phyloP scores from a whole-genome alignment of 306 rosid genomes.

The Castanea crenata region DNA sequence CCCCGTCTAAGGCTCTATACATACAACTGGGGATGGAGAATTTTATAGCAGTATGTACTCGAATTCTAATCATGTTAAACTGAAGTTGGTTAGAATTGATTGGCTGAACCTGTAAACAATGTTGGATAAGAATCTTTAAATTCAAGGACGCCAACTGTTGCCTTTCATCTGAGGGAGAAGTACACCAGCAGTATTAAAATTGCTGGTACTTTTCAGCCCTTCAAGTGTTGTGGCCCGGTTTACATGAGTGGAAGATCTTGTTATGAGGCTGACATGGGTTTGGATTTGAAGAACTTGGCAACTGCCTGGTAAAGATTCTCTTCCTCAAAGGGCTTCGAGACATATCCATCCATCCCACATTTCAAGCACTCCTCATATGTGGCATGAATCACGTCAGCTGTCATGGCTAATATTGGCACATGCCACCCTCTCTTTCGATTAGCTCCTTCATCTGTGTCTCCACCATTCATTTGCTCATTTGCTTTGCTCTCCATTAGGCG shows the following conservation, averaged over 20 bases:
- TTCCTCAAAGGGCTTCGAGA: conserved; percentile 95
- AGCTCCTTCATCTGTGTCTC: conserved; percentile 30
- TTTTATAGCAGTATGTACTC: conserved; percentile 38
- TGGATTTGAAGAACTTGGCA: conserved; percentile 67
- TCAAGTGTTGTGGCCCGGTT: background rate
- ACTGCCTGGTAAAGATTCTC: conserved; percentile 90
- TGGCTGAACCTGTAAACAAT: conserved; percentile 18
- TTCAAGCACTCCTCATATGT: conserved; percentile 79
- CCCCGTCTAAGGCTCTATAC: conserved; percentile 49
- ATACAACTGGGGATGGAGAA: conserved; percentile 36
- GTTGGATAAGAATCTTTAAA: conserved; percentile 13
- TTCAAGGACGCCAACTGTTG: conserved; percentile 8
- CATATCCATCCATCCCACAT: conserved; percentile 96
- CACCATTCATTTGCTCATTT: conserved; percentile 47
- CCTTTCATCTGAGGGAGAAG: conserved; percentile 13
- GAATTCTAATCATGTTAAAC: conserved; percentile 40
- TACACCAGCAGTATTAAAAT: conserved; percentile 29
- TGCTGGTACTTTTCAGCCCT: conserved; percentile 22
- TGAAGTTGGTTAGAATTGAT: conserved; percentile 42
- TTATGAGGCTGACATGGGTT: conserved; percentile 32
- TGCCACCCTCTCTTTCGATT: conserved; percentile 49
- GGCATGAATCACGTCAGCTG: conserved; percentile 95
- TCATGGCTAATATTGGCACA: conserved; percentile 89
- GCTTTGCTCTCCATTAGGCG: conserved; percentile 71
- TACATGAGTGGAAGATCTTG: background rate